Evolutionary conservation across 2,329 filamentous ascomycete genomes (phyloP), one percentile per base, ranked within the genome.

Genomic region (Daldinia sp.): DNA sequence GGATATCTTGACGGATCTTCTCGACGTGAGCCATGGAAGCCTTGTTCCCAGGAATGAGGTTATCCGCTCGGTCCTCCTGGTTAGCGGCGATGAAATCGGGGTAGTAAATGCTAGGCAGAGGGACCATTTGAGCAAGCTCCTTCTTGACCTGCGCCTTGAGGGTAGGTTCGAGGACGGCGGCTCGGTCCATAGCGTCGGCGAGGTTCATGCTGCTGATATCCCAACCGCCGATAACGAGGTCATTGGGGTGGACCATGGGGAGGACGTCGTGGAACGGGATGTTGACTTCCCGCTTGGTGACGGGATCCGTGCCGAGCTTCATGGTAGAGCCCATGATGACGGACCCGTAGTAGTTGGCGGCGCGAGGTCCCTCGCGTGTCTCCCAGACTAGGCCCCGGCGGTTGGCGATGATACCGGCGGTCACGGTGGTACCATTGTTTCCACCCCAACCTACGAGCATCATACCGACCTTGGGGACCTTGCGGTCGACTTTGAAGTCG

Each of bases 31-130:
- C 93, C 82, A 85, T 90, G 80, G 86, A 93, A 72, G 94, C 94
- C 85, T 96, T 97, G 81, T 86, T 88, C 59, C 96, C 96, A 70
- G 92, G 84, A 55, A 98, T 81, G 71, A 97, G 78, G 77, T 99
- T 98, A 84, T 99, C 94, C 73, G 95, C 96, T 77, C 96, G 92
- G 78, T 94, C 94, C 81, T 96, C 94, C 84, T 99, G 96, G 85
- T 99, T 99, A 79, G 96, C 93, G 73, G 96, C 96, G 78, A 99
- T 99, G 86, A 99, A 99, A 83, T 98, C 96, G 1, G 96, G 96
- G 82, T 99, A 99, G 88, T 99, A 99, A 83, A 98, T 92, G 82
- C 92, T 95, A 26, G 94, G 95, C 71, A 98, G 88, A 33, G 96
- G 96, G 75, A 91, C 90, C 90, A 98, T 92, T 75, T 86, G 85